Conservation (phyloP, 441 rosid genomes). For the Dalechampia spathulata region DNA sequence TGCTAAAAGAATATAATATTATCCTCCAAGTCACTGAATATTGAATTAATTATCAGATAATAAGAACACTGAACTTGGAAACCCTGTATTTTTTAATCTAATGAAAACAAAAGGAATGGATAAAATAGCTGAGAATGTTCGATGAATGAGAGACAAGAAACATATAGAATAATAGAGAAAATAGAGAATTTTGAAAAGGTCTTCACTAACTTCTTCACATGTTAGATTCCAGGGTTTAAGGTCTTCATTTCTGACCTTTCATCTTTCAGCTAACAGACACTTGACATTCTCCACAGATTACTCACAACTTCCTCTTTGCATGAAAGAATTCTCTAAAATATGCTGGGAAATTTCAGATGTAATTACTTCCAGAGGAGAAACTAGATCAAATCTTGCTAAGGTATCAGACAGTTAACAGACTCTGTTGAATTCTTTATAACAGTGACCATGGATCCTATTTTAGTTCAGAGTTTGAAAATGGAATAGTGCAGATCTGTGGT, state of each 20-base stretch:
- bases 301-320: too few species aligned
- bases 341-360: too few species aligned
- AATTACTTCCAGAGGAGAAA: too few species aligned
- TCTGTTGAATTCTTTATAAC: neutral
- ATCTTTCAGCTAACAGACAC: neutral
- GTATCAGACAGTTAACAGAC: too few species aligned
- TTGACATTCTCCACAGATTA: neutral
- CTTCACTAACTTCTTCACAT: neutral
- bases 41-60: neutral
- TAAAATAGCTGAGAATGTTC: neutral
- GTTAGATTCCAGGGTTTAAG: neutral
- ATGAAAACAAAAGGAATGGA: neutral
- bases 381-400: too few species aligned
- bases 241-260: neutral
- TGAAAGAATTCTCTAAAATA: too few species aligned
- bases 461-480: neutral
- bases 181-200: neutral
- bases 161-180: neutral
- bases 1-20: conserved; percentile 10
- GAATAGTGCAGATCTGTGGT: neutral
- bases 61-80: neutral
- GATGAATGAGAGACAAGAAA: neutral
- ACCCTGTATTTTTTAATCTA: neutral
- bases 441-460: neutral
- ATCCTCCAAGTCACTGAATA: neutral